These are phyloP conservation scores for Podila clonocystis DNA, from an alignment of 192 early-diverging fungal genomes.

Conservation along the genomic window DNA sequence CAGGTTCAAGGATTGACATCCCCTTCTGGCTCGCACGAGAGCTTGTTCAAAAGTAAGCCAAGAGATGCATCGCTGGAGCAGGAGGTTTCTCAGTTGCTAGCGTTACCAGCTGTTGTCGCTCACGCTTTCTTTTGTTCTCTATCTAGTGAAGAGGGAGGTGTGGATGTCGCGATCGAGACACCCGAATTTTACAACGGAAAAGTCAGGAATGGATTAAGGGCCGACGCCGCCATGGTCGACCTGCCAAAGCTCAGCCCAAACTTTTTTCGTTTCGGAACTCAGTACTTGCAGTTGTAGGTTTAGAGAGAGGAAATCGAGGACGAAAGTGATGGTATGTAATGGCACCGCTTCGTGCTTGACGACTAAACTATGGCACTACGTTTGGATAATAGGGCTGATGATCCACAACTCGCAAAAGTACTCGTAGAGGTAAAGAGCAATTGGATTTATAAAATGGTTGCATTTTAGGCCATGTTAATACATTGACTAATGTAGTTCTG, in stretches of 20 bases:
- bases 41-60: neutral
- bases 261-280: slow-evolving; percentile 2
- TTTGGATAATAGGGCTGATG: neutral
- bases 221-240: slow-evolving; percentile 3
- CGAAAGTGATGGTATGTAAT: too few species aligned
- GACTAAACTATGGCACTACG: neutral
- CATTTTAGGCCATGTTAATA: too few species aligned
- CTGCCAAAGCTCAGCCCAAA: slow-evolving; percentile 3
- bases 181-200: neutral
- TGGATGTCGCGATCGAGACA: slow-evolving; percentile 1
- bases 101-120: neutral
- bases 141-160: neutral
- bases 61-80: too few species aligned
- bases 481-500: too few species aligned
- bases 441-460: too few species aligned
- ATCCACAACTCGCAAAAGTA: neutral
- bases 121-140: neutral
- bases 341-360: too few species aligned
- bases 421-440: neutral
- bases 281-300: slow-evolving; percentile 4
- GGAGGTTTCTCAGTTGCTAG: neutral
- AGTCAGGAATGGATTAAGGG: slow-evolving; percentile 4
- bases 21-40: slow-evolving; percentile 10
- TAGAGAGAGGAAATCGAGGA: too few species aligned
- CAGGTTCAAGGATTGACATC: slow-evolving; percentile 2